Percentiles rank a stretch among this genome's conserved stretches.
phyloP scores from a whole-genome alignment of 164 flowering plant genomes.

The Euptelea pleiosperma region DNA sequence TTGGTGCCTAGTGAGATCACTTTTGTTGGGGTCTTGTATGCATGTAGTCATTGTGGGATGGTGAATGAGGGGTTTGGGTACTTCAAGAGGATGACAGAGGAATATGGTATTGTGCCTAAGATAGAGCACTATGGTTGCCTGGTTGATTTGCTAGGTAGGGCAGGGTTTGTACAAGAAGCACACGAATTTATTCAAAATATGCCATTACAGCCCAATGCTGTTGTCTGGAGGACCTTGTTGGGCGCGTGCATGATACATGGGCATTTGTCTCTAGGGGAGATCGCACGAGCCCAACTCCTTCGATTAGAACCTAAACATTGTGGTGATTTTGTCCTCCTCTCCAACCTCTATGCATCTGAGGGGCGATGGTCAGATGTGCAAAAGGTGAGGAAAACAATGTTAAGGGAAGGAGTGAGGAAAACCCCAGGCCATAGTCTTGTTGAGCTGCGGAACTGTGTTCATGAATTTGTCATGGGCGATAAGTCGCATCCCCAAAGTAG shows the following conservation, averaged over 20 bases:
- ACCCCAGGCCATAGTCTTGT: conserved; percentile 33
- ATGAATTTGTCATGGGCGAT: conserved; percentile 38
- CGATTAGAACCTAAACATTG: conserved; percentile 30
- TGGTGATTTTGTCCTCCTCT: conserved; percentile 34
- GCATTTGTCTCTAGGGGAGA: conserved; percentile 26
- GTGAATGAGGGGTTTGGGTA: conserved; percentile 29
- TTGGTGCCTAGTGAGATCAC: conserved; percentile 34
- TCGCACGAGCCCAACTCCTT: conserved; percentile 19
- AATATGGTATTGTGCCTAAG: conserved; percentile 28
- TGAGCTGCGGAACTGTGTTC: conserved; percentile 27
- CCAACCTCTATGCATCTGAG: conserved; percentile 31
- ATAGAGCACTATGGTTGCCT: conserved; percentile 42
- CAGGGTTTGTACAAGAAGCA: conserved; percentile 29
- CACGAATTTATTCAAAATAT: conserved; percentile 23
- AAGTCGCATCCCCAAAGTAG: conserved; percentile 26
- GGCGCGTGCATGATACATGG: conserved; percentile 30
- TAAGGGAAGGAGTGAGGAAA: conserved; percentile 30
- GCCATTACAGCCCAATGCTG: conserved; percentile 36
- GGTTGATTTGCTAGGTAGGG: conserved; percentile 37
- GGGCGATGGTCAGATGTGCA: conserved; percentile 30
- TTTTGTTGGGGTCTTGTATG: conserved; percentile 35
- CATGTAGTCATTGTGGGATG: conserved; percentile 41
- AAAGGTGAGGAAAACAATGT: conserved; percentile 24
- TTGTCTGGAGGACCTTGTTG: conserved; percentile 34
- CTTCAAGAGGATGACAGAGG: conserved; percentile 30